These are phyloP conservation scores for Nemania abortiva DNA, from an alignment of 2,329 filamentous ascomycete species.

Conservation along the genomic window DNA sequence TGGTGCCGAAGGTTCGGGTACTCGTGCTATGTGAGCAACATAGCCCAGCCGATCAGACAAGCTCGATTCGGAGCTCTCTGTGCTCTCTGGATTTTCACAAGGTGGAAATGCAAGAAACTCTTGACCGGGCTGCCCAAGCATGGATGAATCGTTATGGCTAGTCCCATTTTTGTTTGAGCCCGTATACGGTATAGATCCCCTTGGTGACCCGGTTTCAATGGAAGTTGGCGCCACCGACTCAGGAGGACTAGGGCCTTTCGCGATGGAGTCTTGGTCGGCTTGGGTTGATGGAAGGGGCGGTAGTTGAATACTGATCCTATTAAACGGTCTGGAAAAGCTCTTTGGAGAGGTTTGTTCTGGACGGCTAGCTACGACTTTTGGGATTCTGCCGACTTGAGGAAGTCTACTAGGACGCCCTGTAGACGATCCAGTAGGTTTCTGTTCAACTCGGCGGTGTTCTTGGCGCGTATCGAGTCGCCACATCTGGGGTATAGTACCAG, in stretches of 20 bases:
- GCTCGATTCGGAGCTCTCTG: constrained; percentile 69
- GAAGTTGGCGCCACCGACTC: constrained; percentile 57
- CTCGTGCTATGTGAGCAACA: constrained; percentile 73
- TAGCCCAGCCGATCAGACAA: constrained; percentile 73
- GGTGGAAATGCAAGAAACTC: constrained; percentile 83
- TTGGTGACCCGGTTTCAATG: constrained; percentile 49
- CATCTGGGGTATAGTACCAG: constrained; percentile 25
- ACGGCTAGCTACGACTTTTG: constrained; percentile 79
- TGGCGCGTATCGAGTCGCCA: constrained; percentile 28
- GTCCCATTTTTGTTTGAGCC: constrained; percentile 36
- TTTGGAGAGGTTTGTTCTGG: constrained; percentile 76
- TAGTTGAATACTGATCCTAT: constrained; percentile 63
- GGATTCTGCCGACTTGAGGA: constrained; percentile 86
- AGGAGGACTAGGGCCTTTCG: constrained; percentile 62
- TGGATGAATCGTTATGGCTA: constrained; percentile 41
- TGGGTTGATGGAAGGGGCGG: constrained; percentile 48
- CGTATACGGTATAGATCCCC: background rate
- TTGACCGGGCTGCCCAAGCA: constrained; percentile 49
- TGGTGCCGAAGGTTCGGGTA: constrained; percentile 71
- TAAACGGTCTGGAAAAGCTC: constrained; percentile 89
- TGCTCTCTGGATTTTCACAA: constrained; percentile 77
- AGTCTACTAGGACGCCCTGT: constrained; percentile 70
- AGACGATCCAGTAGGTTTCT: constrained; percentile 14
- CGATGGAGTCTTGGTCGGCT: constrained; percentile 58
- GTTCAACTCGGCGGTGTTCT: constrained; percentile 15